Evolutionary conservation across 768 basidiomycete genomes (phyloP).

Genomic region (Cystofilobasidium macerans): DNA sequence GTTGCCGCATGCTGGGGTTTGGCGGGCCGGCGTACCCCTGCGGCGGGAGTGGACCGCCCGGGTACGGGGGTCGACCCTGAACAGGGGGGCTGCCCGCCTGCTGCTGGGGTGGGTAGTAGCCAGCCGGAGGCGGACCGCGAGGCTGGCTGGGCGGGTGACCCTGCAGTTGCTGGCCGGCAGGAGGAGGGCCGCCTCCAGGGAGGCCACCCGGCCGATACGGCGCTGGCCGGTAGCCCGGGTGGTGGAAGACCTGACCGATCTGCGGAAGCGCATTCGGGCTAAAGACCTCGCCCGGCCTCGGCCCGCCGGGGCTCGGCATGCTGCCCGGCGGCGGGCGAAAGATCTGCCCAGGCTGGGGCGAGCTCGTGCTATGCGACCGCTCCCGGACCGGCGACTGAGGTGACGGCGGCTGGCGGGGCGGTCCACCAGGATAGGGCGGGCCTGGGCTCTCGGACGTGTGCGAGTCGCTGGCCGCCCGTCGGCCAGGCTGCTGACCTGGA

Average conservation of each 20-base stretch:
- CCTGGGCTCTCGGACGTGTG: neutral
- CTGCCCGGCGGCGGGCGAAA: conserved; percentile 26
- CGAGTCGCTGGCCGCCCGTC: neutral
- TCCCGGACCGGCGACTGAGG: neutral
- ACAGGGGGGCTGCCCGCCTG: too few species aligned
- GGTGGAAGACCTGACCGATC: conserved; percentile 25
- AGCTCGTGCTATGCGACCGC: neutral
- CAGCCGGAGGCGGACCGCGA: conserved; percentile 3
- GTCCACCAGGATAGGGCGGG: conserved; percentile 31
- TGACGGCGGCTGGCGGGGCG: conserved; percentile 13
- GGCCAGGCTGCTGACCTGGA: neutral
- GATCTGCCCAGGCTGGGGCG: conserved; percentile 28
- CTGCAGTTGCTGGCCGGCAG: neutral
- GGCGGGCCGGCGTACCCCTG: neutral
- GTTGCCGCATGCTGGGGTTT: neutral
- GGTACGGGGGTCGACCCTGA: neutral
- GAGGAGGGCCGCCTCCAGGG: neutral
- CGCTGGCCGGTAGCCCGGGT: conserved; percentile 19
- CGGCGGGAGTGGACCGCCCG: neutral
- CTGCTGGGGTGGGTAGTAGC: neutral
- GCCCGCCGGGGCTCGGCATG: conserved; percentile 10
- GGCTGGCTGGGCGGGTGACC: neutral
- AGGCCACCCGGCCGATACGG: conserved; percentile 16
- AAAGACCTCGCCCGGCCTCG: conserved; percentile 27
- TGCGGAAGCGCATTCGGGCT: conserved; percentile 29